A percentile compares a stretch with the other conserved stretches of the same genome.
Conservation (phyloP, 2,329 filamentous ascomycete species). For the Xylaria sp. region DNA sequence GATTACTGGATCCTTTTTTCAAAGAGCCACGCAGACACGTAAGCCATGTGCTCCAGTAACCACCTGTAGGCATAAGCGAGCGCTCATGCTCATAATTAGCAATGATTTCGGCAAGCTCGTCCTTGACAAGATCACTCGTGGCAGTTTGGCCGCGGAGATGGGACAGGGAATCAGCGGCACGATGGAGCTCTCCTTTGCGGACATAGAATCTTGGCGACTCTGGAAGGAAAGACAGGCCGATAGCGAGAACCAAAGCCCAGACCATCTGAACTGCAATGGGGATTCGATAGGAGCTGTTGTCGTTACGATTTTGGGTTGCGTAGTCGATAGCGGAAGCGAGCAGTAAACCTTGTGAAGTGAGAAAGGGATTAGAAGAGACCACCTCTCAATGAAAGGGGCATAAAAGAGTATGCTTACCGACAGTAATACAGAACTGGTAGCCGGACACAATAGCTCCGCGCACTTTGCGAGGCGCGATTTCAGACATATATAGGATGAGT, state of each 20-base stretch:
- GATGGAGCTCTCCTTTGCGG: constrained; percentile 76
- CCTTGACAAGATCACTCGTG: constrained; percentile 79
- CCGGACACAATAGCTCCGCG: constrained; percentile 82
- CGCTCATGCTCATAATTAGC: constrained; percentile 91
- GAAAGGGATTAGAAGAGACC: background rate
- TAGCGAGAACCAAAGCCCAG: constrained; percentile 80
- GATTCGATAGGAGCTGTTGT: constrained; percentile 80
- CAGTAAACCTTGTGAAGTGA: constrained; percentile 61
- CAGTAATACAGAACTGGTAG: constrained; percentile 86
- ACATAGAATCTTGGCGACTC: constrained; percentile 89
- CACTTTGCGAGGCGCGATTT: constrained; percentile 79
- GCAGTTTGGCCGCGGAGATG: constrained; percentile 78
- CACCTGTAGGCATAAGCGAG: constrained; percentile 70
- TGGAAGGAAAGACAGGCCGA: constrained; percentile 79
- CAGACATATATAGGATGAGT: constrained; percentile 88
- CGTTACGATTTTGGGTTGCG: constrained; percentile 69
- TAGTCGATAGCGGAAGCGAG: constrained; percentile 81
- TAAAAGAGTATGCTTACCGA: constrained; percentile 59
- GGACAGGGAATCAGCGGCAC: constrained; percentile 71
- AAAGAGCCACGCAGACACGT: constrained; percentile 75
- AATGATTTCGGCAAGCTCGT: constrained; percentile 85
- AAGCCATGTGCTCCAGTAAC: constrained; percentile 76
- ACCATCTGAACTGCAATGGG: constrained; percentile 83
- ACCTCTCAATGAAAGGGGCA: background rate
- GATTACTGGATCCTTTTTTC: constrained; percentile 70